Evolutionary conservation across 108 stramenopile genomes (phyloP).

Genomic region (Parmales sp.): DNA sequence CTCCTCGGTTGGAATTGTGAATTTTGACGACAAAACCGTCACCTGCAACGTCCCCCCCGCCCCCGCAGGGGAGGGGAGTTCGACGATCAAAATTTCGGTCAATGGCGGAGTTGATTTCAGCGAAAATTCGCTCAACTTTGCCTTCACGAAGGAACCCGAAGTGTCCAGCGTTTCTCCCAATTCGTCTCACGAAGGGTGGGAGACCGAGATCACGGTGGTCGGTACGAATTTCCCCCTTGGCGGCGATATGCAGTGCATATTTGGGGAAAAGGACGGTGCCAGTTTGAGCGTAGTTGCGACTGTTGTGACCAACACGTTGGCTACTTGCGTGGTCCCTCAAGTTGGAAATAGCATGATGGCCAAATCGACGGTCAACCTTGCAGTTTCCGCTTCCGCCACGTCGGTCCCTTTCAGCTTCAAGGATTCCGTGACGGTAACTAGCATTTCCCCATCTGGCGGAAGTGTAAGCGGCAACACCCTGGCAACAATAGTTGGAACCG

Average conservation of each 20-base stretch:
- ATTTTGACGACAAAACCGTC: neutral
- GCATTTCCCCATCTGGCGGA: neutral
- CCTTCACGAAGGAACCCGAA: neutral
- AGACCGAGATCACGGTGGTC: neutral
- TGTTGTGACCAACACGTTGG: neutral
- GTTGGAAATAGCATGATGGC: too few relatives aligned
- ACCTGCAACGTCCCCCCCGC: neutral
- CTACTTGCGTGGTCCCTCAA: neutral
- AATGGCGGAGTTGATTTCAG: constrained; percentile 1
- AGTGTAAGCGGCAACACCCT: neutral
- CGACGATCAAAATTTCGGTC: too few relatives aligned
- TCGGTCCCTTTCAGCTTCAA: neutral
- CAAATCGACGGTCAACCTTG: neutral
- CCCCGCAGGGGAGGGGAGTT: too few relatives aligned
- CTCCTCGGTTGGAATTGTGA: neutral
- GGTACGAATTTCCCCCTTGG: neutral
- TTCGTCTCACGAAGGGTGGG: neutral
- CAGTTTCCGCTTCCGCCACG: neutral
- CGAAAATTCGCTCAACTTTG: neutral
- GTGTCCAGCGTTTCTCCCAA: neutral
- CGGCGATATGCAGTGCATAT: neutral
- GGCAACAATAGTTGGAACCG: neutral
- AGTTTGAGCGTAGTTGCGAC: neutral
- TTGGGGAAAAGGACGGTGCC: too few relatives aligned
- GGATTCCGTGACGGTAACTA: neutral